These are phyloP conservation scores for Diaporthe helianthi DNA, from an alignment of 2,329 filamentous ascomycete genomes.

Conservation along the genomic window DNA sequence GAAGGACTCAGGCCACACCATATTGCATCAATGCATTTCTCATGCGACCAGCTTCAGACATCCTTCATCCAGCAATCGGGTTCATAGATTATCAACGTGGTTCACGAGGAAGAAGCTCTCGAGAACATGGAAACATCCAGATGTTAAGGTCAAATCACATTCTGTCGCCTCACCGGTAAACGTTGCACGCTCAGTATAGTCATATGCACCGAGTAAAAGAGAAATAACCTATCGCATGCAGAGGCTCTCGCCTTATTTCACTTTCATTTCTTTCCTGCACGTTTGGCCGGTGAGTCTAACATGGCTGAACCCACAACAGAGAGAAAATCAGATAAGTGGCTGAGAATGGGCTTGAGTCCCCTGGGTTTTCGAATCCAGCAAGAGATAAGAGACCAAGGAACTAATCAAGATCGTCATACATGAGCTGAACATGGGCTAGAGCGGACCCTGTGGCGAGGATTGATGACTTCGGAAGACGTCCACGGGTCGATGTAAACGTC, in stretches of 20 bases:
- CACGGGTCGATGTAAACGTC: no score
- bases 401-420: not conserved
- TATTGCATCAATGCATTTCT: not conserved
- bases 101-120: not conserved
- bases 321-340: not conserved
- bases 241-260: not conserved
- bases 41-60: no score
- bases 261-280: not conserved
- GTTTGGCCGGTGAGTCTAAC: not conserved
- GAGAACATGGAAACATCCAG: not conserved
- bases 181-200: not conserved
- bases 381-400: not conserved
- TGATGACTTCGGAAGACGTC: not conserved
- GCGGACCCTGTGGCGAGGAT: not conserved
- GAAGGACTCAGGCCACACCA: not conserved
- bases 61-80: no score
- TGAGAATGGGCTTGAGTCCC: not conserved
- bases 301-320: not conserved
- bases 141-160: not conserved
- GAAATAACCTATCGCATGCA: no score
- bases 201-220: no score
- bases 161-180: not conserved
- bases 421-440: not conserved
- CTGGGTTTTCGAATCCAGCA: not conserved
- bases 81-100: no score